phyloP scores from a whole-genome alignment of 139 green algal species.

The Deuterostichococcus epilithicus region DNA sequence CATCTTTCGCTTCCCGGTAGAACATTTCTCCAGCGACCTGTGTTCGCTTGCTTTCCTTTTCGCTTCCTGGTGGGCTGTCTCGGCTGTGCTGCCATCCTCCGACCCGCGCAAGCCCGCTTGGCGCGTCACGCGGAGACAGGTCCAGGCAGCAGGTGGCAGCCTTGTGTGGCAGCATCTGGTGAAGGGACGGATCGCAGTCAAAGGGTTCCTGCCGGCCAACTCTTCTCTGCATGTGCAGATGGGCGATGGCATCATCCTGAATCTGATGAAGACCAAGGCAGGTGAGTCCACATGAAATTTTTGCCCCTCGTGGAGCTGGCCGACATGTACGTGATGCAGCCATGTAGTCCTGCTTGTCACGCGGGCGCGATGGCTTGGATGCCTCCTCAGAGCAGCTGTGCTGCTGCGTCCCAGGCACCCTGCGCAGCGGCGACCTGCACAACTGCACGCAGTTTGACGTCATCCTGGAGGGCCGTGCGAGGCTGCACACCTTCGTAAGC shows the following conservation, averaged over 20 bases:
- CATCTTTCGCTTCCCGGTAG: constrained; percentile 5
- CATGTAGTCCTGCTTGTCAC: background rate
- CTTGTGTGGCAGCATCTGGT: background rate
- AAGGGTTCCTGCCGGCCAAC: background rate
- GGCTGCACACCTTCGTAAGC: constrained; percentile 22
- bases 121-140: background rate
- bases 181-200: background rate
- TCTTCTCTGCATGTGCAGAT: background rate
- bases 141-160: background rate
- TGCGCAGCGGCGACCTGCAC: constrained; percentile 31
- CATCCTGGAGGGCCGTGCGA: constrained; percentile 14
- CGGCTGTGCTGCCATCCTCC: background rate
- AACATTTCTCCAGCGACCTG: too few relatives aligned
- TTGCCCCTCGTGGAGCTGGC: background rate
- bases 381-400: background rate
- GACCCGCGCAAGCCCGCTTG: background rate
- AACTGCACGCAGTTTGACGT: constrained; percentile 35
- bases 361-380: background rate
- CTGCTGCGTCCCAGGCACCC: constrained; percentile 8
- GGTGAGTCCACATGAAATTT: background rate
- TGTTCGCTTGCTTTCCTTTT: background rate
- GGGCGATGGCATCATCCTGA: background rate
- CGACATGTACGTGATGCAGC: background rate
- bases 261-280: background rate
- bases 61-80: background rate